Evolutionary conservation across 805 yeast species (phyloP).

Genomic region (Candida parachauliodes): DNA sequence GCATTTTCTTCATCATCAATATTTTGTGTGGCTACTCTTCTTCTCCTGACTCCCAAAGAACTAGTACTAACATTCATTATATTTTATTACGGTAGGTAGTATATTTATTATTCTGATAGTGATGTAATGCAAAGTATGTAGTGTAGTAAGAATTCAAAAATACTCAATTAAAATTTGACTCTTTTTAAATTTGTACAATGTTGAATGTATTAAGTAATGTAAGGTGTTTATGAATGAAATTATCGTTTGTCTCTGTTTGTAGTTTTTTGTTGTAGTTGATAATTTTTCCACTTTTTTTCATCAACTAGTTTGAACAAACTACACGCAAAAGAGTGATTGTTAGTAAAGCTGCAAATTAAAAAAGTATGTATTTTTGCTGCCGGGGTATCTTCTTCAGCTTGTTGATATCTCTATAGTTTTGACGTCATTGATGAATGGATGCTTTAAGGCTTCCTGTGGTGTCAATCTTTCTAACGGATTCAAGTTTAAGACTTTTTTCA

Average conservation of each 20-base stretch:
- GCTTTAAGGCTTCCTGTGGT: constrained; percentile 90
- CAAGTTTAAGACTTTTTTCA: constrained; percentile 70
- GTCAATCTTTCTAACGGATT: constrained; percentile 96
- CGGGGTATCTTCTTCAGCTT: no score
- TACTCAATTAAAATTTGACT: neutral
- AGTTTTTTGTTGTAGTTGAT: neutral
- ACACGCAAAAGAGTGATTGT: constrained; percentile 1
- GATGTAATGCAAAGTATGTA: no score
- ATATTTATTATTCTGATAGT: no score
- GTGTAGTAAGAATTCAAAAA: neutral
- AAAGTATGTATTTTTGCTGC: neutral
- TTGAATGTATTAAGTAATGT: no score
- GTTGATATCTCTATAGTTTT: constrained; percentile 5
- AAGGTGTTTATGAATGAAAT: neutral
- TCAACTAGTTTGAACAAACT: constrained; percentile 1
- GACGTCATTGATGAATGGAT: constrained; percentile 70
- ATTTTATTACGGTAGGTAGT: no score
- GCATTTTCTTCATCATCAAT: constrained; percentile 92
- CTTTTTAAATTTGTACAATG: no score
- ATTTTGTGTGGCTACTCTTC: constrained; percentile 52
- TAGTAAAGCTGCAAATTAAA: no score
- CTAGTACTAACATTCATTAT: constrained; percentile 85
- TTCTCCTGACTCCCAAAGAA: constrained; percentile 78
- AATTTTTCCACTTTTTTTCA: neutral
- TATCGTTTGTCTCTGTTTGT: neutral